Evolutionary conservation across 2,329 filamentous ascomycete species (phyloP), one percentile per base, ranked within the genome.

Genomic region (Phyllosticta paracitricarpa): DNA sequence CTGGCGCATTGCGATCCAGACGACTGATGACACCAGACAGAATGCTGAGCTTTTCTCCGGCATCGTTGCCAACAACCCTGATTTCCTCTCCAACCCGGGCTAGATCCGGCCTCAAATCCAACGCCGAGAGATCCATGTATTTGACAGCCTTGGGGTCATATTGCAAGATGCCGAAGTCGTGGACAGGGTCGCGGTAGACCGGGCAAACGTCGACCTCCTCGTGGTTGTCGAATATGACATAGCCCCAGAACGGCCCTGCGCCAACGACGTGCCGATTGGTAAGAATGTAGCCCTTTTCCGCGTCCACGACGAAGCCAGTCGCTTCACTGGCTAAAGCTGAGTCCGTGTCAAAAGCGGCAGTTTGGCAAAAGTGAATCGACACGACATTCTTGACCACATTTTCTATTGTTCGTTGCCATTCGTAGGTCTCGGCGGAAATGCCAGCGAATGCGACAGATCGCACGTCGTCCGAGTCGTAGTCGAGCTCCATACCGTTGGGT

Each of bases 351-450:
- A 99, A 99, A 25, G 93, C 92, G 73, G 90, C 96, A 0, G 94
- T 97, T 80, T 97, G 91, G 73, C 93, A 97, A 78, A 99, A 99
- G 67, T 96, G 89, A 69, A 99, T 97, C n/a, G 93, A 96, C 57
- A 99, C 94, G 19, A 97, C 94, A 68, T 92, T 96, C 72, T 88
- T 87, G 59, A 99, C 92, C 2, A 99, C 94, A 64, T 86, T 88
- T 75, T 97, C 92, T 63, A 97, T 96, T 0, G 92, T 97, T 57
- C 87, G 89, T 76, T 97, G 93, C 94, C 94, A 99, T 77, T 96
- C 92, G 25, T 86, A 86, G 2, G 87, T 89, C 68, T 91, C 88
- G 56, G 77, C 65, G 78, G 78, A 59, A 71, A 78, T 66, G 81
- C 70, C 62, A 74, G 73, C 64, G 77, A 72, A 61, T 77, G 66